Evolutionary conservation across 192 early-diverging fungal genomes (phyloP), one percentile per base, ranked within the genome.

Genomic region (Kappamyces sp.): DNA sequence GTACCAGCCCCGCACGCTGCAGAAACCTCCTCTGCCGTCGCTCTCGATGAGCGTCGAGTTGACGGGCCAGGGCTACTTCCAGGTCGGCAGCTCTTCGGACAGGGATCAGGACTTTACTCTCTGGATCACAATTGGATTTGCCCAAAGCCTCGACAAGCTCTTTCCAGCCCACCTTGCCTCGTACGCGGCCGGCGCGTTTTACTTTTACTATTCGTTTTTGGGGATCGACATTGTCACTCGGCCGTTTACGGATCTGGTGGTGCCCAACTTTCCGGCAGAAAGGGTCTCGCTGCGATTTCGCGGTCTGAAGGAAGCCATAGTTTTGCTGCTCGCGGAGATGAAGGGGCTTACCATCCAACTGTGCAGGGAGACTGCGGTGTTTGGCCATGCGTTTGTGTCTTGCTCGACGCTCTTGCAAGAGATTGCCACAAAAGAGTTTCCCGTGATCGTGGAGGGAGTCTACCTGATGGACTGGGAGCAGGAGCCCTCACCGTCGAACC

Each of bases 71-170:
- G 78, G 78, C 10, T 77, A 58, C 52, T 80, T 71, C 62, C 74
- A 80, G 61, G 35, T 74, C 39, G 70, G 70, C 1, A 15, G 34
- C 7, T 9, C 46, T 1, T 47, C 9, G 15, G 76, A 70, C 36
- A 48, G 61, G 13, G 64, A 64, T n/a, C 44, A 62, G 10, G 50
- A 57, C 9, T 54, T 66, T 15, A 53, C 67, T 6, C 50, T 73
- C 2, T 69, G 65, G 33, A 54, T 80, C 41, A 75, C 75, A 1
- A 71, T 77, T 34, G 73, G 75, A 3, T 80, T 80, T 66, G 78
- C 74, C 31, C 71, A 80, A 55, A 54, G 76, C 61, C 62, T 80
- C n/a, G 23, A 23, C 23, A 23, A 23, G 23, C 15, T 49, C 3
- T 47, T 75, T 2, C 57, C 75, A 34, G 15, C 35, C 34, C 47